These are phyloP conservation scores for Suillus brevipes DNA, from an alignment of 768 basidiomycete genomes.

Conservation along the genomic window DNA sequence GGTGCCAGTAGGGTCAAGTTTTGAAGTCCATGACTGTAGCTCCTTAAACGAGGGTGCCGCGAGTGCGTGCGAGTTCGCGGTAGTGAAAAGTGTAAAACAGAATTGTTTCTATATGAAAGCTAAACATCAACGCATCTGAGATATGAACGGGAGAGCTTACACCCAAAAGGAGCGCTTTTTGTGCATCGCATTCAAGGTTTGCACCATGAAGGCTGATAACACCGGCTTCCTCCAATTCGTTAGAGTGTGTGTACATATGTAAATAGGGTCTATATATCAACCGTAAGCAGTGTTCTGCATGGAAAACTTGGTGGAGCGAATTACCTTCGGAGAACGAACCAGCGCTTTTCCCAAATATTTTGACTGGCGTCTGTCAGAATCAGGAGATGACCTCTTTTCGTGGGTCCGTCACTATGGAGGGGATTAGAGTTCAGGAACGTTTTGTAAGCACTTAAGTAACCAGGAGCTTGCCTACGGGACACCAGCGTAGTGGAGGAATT, in stretches of 20 bases:
- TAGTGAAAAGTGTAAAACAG: constrained; percentile 89
- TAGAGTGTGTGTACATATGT: constrained; percentile 80
- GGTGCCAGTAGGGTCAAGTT: constrained; percentile 80
- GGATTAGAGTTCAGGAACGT: constrained; percentile 7
- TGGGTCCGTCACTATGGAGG: constrained; percentile 64
- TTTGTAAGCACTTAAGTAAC: constrained; percentile 1
- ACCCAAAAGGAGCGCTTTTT: constrained; percentile 84
- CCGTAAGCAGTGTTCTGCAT: constrained; percentile 8
- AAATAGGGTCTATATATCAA: constrained; percentile 75
- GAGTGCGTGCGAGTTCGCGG: constrained; percentile 89
- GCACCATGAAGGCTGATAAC: constrained; percentile 83
- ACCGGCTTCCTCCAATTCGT: constrained; percentile 80
- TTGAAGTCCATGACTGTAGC: constrained; percentile 79
- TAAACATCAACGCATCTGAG: constrained; percentile 7
- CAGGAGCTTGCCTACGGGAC: constrained; percentile 59
- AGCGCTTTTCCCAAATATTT: constrained; percentile 79
- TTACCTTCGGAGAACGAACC: constrained; percentile 87
- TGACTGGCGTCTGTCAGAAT: constrained; percentile 79
- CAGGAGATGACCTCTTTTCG: constrained; percentile 83
- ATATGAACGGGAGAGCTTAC: constrained; percentile 46
- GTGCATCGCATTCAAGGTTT: constrained; percentile 81
- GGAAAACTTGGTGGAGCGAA: background rate
- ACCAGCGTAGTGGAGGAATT: constrained; percentile 73
- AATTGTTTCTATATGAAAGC: constrained; percentile 61
- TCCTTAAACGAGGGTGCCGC: constrained; percentile 83